Evolutionary conservation across 2,329 filamentous ascomycete genomes (phyloP), one percentile per base, ranked within the genome.

Genomic region (Pestalotiopsis fici): DNA sequence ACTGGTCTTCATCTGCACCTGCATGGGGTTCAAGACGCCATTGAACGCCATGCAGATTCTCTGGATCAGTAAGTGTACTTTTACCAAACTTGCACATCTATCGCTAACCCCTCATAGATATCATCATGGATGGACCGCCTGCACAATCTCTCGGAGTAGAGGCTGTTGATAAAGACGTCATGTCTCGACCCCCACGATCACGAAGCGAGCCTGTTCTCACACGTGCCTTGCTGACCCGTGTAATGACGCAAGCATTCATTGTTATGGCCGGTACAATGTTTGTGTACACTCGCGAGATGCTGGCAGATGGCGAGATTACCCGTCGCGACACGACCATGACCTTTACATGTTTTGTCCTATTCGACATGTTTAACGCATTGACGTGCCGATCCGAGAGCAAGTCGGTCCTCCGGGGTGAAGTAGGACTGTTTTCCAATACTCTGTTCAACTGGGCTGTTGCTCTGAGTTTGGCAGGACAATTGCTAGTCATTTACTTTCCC

Each of bases 31-130:
- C 83, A 95, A 94, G 81, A 97, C 96, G 77, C 97, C 96, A 59
- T 86, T 99, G 69, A 99, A 99, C 78, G 94, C 96, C 62, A 99
- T 99, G 96, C 96, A 99, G 83, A 99, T 99, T 83, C 87, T 99
- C 55, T 99, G 96, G 96, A 99, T 99, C 76, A 99, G 95, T 98
- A 83, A 83, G 94, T 88, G 13, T 6, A 61, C 59, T 55, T 25
- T 11, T 25, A 1, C 15, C 39, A 60, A 18, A 3, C 27, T 54
- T 12, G 6, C n/a, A 11, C 59, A 25, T 61, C 27, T 75, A 31
- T 35, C 65, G 35, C 72, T 76, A 72, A 74, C n/a, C 31, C 4
- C 64, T 39, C 43, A n/a, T 73, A 98, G 95, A 99, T 78, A 98
- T 99, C 77, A 95, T 99, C 74, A 99, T 99, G 97, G 97, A 99